These are phyloP conservation scores for Xylaria venustula DNA, from an alignment of 495 filamentous ascomycete species.

Conservation along the genomic window DNA sequence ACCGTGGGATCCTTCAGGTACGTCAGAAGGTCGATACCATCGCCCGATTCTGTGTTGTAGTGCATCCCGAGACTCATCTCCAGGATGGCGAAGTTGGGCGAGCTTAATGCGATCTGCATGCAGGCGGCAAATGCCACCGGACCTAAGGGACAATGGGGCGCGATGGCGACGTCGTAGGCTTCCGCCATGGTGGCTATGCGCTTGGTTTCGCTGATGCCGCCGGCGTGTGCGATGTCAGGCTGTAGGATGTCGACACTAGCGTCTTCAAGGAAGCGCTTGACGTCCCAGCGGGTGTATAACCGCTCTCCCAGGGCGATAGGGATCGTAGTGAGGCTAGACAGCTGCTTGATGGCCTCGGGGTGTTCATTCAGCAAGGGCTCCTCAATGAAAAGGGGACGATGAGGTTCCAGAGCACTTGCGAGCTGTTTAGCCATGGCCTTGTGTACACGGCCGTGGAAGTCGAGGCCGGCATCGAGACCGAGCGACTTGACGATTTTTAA, in stretches of 20 bases:
- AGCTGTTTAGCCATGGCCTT: conserved; percentile 80
- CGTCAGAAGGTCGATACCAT: conserved; percentile 59
- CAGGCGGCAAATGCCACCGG: conserved; percentile 71
- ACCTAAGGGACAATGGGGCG: conserved; percentile 73
- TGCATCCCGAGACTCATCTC: conserved; percentile 80
- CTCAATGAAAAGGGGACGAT: conserved; percentile 72
- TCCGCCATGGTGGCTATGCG: conserved; percentile 74
- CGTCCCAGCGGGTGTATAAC: conserved; percentile 69
- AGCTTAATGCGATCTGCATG: conserved; percentile 64
- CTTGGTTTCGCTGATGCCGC: conserved; percentile 68
- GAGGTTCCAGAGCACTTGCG: conserved; percentile 67
- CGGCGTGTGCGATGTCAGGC: conserved; percentile 71
- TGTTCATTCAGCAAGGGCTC: conserved; percentile 73
- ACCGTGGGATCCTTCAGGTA: conserved; percentile 62
- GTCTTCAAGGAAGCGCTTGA: conserved; percentile 68
- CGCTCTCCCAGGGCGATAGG: conserved; percentile 75
- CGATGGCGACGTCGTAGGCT: conserved; percentile 71
- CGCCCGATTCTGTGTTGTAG: conserved; percentile 63
- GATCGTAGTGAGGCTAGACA: conserved; percentile 58
- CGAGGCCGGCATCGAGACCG: conserved; percentile 67
- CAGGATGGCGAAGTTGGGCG: conserved; percentile 70
- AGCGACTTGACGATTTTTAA: conserved; percentile 66
- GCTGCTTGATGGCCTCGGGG: conserved; percentile 63
- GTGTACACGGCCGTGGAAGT: conserved; percentile 75
- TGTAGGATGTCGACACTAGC: conserved; percentile 68